phyloP scores from a whole-genome alignment of 2,329 filamentous ascomycete species.

The Fusarium chlamydosporum region DNA sequence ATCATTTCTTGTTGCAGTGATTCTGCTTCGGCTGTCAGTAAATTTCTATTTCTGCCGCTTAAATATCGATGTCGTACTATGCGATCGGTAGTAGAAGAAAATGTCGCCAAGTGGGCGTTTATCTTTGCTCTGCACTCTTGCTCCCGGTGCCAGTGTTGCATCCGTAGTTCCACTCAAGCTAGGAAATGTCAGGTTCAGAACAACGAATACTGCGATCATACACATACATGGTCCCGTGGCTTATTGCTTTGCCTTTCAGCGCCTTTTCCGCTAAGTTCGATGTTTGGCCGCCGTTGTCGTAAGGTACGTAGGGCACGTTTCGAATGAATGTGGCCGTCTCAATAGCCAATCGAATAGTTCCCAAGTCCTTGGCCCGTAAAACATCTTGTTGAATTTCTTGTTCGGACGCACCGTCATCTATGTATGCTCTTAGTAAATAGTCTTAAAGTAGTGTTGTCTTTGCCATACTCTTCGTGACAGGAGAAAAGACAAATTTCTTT shows the following conservation, averaged over 20 bases:
- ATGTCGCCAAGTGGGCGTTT: background rate
- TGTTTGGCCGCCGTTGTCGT: background rate
- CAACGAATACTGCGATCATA: too few species aligned
- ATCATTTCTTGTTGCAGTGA: slow-evolving; percentile 44
- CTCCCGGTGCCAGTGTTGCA: background rate
- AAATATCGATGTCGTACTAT: slow-evolving; percentile 15
- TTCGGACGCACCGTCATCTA: accelerated
- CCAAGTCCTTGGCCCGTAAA: slow-evolving; percentile 12
- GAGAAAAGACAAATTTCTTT: slow-evolving; percentile 33
- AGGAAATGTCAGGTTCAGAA: accelerated
- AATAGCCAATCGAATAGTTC: slow-evolving; percentile 29
- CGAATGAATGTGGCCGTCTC: accelerated
- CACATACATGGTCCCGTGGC: slow-evolving; percentile 44
- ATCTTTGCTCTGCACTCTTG: accelerated
- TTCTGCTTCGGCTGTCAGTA: slow-evolving; percentile 29
- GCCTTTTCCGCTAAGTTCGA: slow-evolving; percentile 42
- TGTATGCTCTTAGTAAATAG: background rate
- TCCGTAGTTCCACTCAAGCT: slow-evolving; percentile 6
- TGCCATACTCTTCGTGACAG: slow-evolving; percentile 6
- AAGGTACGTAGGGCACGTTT: accelerated
- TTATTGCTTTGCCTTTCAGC: slow-evolving; percentile 49
- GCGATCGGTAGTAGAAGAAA: slow-evolving; percentile 47
- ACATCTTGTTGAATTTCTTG: background rate
- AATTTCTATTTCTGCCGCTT: accelerated
- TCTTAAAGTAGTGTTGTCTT: accelerated